phyloP scores from a whole-genome alignment of 2,329 filamentous ascomycete species.

The Sporothrix euskadiensis region DNA sequence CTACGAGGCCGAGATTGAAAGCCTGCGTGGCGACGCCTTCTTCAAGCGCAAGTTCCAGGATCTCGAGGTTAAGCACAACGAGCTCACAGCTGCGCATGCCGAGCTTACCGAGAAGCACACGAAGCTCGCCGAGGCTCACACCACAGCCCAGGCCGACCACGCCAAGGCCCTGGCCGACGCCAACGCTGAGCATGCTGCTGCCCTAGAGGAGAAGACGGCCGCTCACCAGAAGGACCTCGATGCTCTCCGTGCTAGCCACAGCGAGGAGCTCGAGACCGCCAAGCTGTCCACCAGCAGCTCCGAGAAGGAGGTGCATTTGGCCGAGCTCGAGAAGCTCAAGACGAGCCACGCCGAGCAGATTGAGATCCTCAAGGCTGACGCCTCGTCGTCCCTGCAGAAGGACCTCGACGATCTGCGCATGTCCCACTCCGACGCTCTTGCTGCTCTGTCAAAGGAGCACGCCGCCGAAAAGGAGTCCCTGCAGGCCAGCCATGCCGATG shows the following conservation, averaged over 20 bases:
- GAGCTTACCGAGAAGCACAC: constrained; percentile 47
- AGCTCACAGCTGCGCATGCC: constrained; percentile 40
- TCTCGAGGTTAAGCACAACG: constrained; percentile 58
- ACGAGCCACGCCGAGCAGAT: constrained; percentile 53
- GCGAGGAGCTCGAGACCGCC: constrained; percentile 59
- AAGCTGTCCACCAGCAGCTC: constrained; percentile 54
- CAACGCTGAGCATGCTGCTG: constrained; percentile 48
- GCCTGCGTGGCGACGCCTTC: constrained; percentile 61
- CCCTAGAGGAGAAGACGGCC: constrained; percentile 53
- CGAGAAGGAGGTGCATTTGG: constrained; percentile 51
- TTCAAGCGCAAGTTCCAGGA: constrained; percentile 65
- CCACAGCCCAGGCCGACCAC: constrained; percentile 43
- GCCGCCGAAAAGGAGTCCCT: constrained; percentile 44
- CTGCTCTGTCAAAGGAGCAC: constrained; percentile 46
- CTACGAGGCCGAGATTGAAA: constrained; percentile 66
- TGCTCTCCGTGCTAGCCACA: constrained; percentile 57
- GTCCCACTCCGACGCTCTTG: constrained; percentile 48
- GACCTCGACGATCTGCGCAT: constrained; percentile 45
- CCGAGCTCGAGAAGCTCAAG: constrained; percentile 57
- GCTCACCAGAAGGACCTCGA: constrained; percentile 58
- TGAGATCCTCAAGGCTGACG: constrained; percentile 34
- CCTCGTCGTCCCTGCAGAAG: constrained; percentile 40
- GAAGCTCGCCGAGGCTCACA: constrained; percentile 42
- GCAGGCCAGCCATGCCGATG: constrained; percentile 39
- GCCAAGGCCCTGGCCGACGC: constrained; percentile 46